These are phyloP conservation scores for Dittrichia graveolens DNA, from an alignment of 129 eudicot genomes.

Conservation along the genomic window DNA sequence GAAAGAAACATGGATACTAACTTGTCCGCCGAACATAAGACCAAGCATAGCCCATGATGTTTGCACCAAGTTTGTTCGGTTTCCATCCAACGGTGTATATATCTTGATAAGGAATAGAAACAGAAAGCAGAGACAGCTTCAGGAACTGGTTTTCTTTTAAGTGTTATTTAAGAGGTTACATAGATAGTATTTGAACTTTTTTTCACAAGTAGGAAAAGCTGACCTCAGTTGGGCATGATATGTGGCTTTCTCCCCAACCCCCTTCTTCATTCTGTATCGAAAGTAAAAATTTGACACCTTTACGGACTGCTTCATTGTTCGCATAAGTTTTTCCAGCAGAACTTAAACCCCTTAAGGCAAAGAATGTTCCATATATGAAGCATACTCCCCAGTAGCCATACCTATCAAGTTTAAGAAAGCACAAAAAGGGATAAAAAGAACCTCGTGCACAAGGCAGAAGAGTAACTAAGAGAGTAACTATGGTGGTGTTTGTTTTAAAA, in stretches of 20 bases:
- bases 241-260: slow-evolving; percentile 69
- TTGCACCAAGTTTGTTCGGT: slow-evolving; percentile 54
- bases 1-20: slow-evolving; percentile 21
- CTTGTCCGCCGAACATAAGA: slow-evolving; percentile 56
- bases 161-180: neutral
- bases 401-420: slow-evolving; percentile 28
- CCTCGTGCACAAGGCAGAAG: neutral
- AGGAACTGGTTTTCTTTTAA: neutral
- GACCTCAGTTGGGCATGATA: slow-evolving; percentile 68
- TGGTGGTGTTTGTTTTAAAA: no score
- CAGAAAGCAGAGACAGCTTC: neutral
- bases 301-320: slow-evolving; percentile 46
- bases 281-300: slow-evolving; percentile 51
- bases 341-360: slow-evolving; percentile 48
- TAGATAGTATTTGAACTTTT: neutral
- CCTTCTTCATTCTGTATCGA: slow-evolving; percentile 62
- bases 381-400: slow-evolving; percentile 76
- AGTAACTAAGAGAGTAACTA: no score
- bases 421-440: neutral
- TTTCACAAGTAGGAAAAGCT: neutral
- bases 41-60: slow-evolving; percentile 76
- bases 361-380: slow-evolving; percentile 60
- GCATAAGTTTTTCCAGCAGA: slow-evolving; percentile 47
- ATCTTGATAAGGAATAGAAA: slow-evolving; percentile 10
- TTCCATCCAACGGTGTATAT: slow-evolving; percentile 51